Conservation (phyloP, 768 basidiomycete genomes). For the Holtermanniella nyarrowii region DNA sequence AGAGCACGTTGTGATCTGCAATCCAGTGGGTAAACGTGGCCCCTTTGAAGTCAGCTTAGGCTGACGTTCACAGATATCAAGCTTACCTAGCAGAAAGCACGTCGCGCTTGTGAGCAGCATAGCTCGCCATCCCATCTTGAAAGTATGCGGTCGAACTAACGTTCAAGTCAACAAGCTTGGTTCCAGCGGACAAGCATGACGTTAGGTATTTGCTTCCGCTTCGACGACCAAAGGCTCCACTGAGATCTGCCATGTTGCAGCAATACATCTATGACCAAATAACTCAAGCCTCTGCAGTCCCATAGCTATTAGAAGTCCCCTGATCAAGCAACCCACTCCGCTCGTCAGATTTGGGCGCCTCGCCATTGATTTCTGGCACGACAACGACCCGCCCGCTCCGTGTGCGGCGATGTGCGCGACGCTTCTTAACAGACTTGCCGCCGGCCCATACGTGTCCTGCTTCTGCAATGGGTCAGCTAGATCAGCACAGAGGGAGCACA, state of each 20-base stretch:
- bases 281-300: background rate
- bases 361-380: conserved; percentile 18
- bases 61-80: too few species aligned
- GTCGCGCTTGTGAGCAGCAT: conserved; percentile 29
- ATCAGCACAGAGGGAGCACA: background rate
- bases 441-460: conserved; percentile 39
- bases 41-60: conserved; percentile 13
- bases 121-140: conserved; percentile 36
- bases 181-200: too few species aligned
- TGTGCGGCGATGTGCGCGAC: conserved; percentile 32
- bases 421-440: conserved; percentile 30
- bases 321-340: background rate
- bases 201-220: too few species aligned
- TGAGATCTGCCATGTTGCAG: too few species aligned
- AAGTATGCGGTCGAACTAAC: too few species aligned
- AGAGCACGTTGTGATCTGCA: conserved; percentile 41
- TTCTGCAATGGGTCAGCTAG: conserved; percentile 6
- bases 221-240: too few species aligned
- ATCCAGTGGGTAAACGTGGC: conserved; percentile 40
- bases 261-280: background rate
- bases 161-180: too few species aligned
- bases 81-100: conserved; percentile 36
- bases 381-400: conserved; percentile 32
- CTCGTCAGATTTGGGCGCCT: background rate
- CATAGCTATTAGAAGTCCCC: background rate